Evolutionary conservation across 2,329 filamentous ascomycete genomes (phyloP).

Genomic region (Alternaria rosae): DNA sequence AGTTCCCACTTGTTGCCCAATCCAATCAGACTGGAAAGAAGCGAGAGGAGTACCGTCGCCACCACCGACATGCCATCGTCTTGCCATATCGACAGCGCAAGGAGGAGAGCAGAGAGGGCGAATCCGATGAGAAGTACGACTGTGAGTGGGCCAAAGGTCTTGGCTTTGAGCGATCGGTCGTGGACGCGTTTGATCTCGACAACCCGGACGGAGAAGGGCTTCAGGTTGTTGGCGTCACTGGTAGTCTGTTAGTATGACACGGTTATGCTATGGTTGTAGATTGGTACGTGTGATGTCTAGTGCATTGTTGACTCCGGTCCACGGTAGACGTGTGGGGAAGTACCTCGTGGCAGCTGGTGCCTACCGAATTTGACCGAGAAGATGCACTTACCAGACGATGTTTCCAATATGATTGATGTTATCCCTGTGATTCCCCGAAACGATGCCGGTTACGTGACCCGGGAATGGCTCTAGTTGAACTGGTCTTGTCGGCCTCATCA

Average conservation of each 20-base stretch:
- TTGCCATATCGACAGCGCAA: slow-evolving; percentile 54
- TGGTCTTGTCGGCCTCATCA: slow-evolving; percentile 57
- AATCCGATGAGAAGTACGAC: slow-evolving; percentile 56
- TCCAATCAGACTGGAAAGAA: slow-evolving; percentile 59
- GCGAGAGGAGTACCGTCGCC: slow-evolving; percentile 57
- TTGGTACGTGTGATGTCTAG: not conserved
- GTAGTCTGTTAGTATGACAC: not conserved
- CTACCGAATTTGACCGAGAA: not conserved
- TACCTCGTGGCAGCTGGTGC: not conserved
- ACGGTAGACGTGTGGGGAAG: slow-evolving; percentile 16
- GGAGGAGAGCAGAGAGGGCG: slow-evolving; percentile 51
- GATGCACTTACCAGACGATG: slow-evolving; percentile 51
- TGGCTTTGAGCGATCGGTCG: slow-evolving; percentile 51
- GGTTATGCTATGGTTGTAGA: not conserved
- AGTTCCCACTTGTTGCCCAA: slow-evolving; percentile 60
- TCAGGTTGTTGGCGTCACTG: slow-evolving; percentile 48
- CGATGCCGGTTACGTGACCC: slow-evolving; percentile 55
- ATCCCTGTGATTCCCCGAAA: slow-evolving; percentile 57
- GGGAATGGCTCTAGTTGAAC: slow-evolving; percentile 50
- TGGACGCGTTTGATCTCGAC: slow-evolving; percentile 48
- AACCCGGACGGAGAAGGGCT: slow-evolving; percentile 51
- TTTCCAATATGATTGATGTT: slow-evolving; percentile 59
- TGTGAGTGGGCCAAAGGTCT: slow-evolving; percentile 56
- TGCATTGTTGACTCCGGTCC: slow-evolving; percentile 1
- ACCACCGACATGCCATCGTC: slow-evolving; percentile 61